A percentile compares a stretch with the other conserved stretches of the same genome.
Conservation (phyloP, 352 stramenopile species). For the Hyaloperonospora brassicae region DNA sequence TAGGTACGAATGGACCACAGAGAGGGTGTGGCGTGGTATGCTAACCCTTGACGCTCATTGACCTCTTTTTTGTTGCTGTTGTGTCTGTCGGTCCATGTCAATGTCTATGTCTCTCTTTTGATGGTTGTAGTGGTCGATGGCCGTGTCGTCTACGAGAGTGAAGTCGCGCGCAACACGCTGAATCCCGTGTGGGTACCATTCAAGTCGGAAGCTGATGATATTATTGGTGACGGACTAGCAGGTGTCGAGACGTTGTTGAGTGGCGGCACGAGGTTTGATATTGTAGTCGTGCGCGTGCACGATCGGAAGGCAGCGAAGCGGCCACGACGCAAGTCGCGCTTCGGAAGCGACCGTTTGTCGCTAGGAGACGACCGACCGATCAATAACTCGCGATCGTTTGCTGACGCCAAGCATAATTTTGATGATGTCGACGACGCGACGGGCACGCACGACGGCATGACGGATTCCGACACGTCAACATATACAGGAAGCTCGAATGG, state of each 20-base stretch:
- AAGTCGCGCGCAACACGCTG: conserved; percentile 57
- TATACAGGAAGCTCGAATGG: conserved; percentile 8
- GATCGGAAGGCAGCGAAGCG: conserved; percentile 36
- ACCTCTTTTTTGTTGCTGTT: no score
- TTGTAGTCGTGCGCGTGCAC: conserved; percentile 57
- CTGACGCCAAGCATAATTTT: conserved; percentile 26
- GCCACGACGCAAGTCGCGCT: conserved; percentile 41
- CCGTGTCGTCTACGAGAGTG: conserved; percentile 64
- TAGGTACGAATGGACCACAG: conserved; percentile 28
- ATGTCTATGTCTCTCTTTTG: background rate
- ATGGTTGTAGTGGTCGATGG: conserved; percentile 44
- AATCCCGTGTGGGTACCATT: conserved; percentile 82
- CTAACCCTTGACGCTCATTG: background rate
- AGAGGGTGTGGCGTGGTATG: no score
- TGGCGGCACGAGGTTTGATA: conserved; percentile 48
- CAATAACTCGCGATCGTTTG: conserved; percentile 38
- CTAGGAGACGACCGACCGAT: conserved; percentile 39
- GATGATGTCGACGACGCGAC: conserved; percentile 26
- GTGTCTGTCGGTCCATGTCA: background rate
- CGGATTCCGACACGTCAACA: conserved; percentile 19
- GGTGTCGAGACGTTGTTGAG: conserved; percentile 37
- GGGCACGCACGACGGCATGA: conserved; percentile 20
- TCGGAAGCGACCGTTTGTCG: conserved; percentile 29
- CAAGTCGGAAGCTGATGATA: conserved; percentile 35
- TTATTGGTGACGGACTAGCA: conserved; percentile 17